Evolutionary conservation across 148 eudicot species (phyloP), one percentile per base, ranked within the genome.

Genomic region (Silene latifolia): DNA sequence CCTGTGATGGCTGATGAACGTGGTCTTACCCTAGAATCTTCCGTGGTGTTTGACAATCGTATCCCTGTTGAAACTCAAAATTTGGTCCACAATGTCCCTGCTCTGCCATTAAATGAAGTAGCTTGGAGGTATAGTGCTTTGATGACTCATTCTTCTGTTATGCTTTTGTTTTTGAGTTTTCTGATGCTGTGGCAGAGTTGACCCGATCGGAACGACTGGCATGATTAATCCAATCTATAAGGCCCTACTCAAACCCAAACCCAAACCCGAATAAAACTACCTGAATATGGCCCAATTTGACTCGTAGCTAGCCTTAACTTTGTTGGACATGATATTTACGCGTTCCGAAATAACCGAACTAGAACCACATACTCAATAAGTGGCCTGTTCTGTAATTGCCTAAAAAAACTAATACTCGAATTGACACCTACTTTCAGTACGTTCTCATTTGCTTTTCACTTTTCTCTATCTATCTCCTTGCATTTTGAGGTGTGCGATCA

Each of bases 91-190:
- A 2, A 63, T 69, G 19, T 69, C 67, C 71, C 71, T 74, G 71
- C 76, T 19, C 78, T 63, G 46, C 84, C 84, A 13, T 18, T 81
- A 57, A 69, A 25, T 20, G 74, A 77, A 56, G 78, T 63, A 19
- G 70, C 75, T 54, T 81, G 84, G 84, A 81, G 81, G 84, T 81
- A 77, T 20, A 20, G 27, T 14, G 23, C 59, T 8, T 56, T 80
- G 42, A 3, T 32, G 27, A 21, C 68, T 24, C 39, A 2, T 25
- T 21, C 23, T 62, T 63, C 8, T 63, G 27, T 24, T 13, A 15
- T 51, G 56, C 8, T 63, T 63, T 24, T 24, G 46, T 65, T 65
- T 14, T 27, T 35, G 69, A 65, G 11, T 61, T 25, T 8, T 63
- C 44, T 39, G 44, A 39, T 39, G 44, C 56, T 51, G 56, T 51